Evolutionary conservation across 768 basidiomycete genomes (phyloP).

Genomic region (Trichaptum fuscoviolaceum): DNA sequence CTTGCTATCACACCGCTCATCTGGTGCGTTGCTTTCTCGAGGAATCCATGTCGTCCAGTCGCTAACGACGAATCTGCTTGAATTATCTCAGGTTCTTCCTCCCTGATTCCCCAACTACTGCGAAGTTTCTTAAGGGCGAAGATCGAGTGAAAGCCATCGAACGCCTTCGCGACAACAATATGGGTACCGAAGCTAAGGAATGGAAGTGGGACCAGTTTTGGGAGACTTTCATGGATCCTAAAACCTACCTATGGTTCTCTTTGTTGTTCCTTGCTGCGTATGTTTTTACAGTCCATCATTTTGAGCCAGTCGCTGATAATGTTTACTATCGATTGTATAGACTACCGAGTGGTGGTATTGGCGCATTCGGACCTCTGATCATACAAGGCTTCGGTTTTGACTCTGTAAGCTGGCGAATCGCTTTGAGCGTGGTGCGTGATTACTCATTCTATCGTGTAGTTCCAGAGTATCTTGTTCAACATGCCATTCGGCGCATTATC

Average conservation of each 20-base stretch:
- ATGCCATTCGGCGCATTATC: conserved; percentile 42
- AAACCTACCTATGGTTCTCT: conserved; percentile 38
- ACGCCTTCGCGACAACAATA: conserved; percentile 38
- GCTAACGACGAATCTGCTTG: background rate
- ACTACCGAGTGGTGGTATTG: conserved; percentile 36
- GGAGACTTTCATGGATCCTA: conserved; percentile 33
- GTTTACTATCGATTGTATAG: conserved; percentile 9
- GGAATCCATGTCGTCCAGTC: background rate
- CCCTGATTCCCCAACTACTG: conserved; percentile 39
- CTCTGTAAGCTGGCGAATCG: background rate
- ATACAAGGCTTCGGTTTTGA: conserved; percentile 26
- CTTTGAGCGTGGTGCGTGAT: background rate
- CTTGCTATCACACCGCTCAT: conserved; percentile 32
- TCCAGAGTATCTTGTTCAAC: conserved; percentile 42
- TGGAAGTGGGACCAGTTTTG: conserved; percentile 42
- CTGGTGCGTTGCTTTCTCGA: conserved; percentile 26
- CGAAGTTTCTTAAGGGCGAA: conserved; percentile 34
- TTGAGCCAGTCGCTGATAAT: conserved; percentile 9
- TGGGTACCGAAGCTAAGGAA: conserved; percentile 39
- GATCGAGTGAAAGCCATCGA: conserved; percentile 39
- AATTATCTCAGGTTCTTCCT: conserved; percentile 28
- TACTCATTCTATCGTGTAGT: conserved; percentile 22
- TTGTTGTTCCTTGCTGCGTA: conserved; percentile 38
- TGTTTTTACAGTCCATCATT: conserved; percentile 18
- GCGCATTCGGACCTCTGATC: conserved; percentile 40